A percentile compares a stretch with the other conserved stretches of the same genome.
Evolutionary conservation across 2,329 filamentous ascomycete species (phyloP).

Genomic region (Arthroderma uncinatum): DNA sequence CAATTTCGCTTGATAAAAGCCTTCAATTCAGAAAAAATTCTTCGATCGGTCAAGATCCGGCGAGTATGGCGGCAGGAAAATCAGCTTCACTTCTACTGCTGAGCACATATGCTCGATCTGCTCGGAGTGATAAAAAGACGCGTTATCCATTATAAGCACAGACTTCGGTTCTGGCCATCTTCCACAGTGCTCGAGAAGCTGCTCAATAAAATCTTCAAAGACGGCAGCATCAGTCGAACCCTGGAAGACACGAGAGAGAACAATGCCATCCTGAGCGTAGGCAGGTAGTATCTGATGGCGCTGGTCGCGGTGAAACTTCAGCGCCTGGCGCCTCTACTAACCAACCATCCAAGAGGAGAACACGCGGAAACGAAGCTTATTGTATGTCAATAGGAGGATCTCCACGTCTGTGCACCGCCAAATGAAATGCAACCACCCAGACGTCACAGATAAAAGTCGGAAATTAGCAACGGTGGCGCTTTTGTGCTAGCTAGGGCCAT

Average conservation of each 20-base stretch:
- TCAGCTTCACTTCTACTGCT: conserved; percentile 12
- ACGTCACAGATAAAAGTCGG: no score
- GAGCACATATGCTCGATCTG: conserved; percentile 11
- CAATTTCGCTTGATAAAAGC: conserved; percentile 24
- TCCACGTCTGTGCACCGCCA: no score
- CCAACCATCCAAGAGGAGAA: no score
- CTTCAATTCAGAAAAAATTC: conserved; percentile 30
- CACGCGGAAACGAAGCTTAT: no score
- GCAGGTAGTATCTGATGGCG: conserved; percentile 24
- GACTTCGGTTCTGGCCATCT: conserved; percentile 23
- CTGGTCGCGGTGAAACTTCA: conserved; percentile 17
- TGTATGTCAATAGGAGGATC: no score
- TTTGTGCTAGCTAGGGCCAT: no score
- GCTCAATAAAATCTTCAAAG: conserved; percentile 25
- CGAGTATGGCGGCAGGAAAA: conserved; percentile 27
- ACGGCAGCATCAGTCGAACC: conserved; percentile 22
- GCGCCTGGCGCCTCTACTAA: no score
- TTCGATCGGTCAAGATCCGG: conserved; percentile 29
- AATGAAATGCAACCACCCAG: no score
- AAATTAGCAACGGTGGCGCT: no score
- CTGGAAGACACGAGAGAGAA: conserved; percentile 22
- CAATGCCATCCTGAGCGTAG: conserved; percentile 24
- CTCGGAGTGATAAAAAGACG: conserved; percentile 11
- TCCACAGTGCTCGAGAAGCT: conserved; percentile 22
- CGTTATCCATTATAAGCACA: conserved; percentile 23